These are phyloP conservation scores for Phytophthora meadii DNA, from an alignment of 352 stramenopile genomes.

Conservation along the genomic window DNA sequence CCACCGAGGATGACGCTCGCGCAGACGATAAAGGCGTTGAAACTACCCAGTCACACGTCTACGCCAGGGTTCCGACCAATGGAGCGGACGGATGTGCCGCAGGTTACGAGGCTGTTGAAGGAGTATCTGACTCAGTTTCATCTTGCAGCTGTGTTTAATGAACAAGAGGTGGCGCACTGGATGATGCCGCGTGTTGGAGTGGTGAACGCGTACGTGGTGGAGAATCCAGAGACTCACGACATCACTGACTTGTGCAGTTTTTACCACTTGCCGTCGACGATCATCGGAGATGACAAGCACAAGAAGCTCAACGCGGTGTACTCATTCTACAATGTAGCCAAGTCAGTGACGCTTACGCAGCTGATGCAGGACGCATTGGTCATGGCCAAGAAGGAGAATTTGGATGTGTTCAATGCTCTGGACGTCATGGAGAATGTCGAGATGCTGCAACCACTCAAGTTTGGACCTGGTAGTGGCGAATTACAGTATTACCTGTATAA, in stretches of 20 bases:
- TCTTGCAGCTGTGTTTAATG: slow-evolving; percentile 88
- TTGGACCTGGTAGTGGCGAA: slow-evolving; percentile 64
- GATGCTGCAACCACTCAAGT: slow-evolving; percentile 67
- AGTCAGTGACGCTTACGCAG: slow-evolving; percentile 54
- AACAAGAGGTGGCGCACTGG: slow-evolving; percentile 96
- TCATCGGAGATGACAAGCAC: slow-evolving; percentile 96
- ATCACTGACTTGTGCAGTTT: slow-evolving; percentile 97
- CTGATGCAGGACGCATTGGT: slow-evolving; percentile 78
- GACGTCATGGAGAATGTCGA: slow-evolving; percentile 72
- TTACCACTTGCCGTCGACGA: slow-evolving; percentile 97
- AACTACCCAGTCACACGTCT: slow-evolving; percentile 64
- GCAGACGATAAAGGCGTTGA: slow-evolving; percentile 91
- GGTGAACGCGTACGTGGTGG: slow-evolving; percentile 94
- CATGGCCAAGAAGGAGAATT: slow-evolving; percentile 56
- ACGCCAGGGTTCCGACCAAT: slow-evolving; percentile 61
- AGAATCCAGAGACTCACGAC: slow-evolving; percentile 59
- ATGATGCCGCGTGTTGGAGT: slow-evolving; percentile 95
- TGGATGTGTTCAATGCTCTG: slow-evolving; percentile 78
- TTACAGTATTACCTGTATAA: slow-evolving; percentile 86
- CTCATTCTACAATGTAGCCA: slow-evolving; percentile 97
- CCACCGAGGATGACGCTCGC: slow-evolving; percentile 95
- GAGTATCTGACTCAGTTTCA: slow-evolving; percentile 67
- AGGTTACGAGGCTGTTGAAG: slow-evolving; percentile 59
- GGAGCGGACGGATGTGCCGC: slow-evolving; percentile 56
- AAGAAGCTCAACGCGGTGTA: slow-evolving; percentile 96